Evolutionary conservation across 345 rosid species (phyloP).

Genomic region (Bruguiera gymnorhiza): DNA sequence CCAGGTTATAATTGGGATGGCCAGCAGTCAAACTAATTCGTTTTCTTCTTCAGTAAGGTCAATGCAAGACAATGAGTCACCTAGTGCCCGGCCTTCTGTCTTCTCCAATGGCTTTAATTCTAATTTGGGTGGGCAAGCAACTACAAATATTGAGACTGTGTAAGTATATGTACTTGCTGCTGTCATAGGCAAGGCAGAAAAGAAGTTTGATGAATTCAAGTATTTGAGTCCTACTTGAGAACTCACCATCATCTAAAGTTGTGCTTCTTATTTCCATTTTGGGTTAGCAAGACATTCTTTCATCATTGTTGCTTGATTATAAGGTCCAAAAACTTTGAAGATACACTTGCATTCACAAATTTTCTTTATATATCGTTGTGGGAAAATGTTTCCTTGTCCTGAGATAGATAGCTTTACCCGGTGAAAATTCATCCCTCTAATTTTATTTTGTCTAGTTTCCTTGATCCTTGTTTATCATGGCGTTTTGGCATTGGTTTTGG

Average conservation of each 20-base stretch:
- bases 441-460: background rate
- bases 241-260: background rate
- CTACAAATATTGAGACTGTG: slow-evolving; percentile 21
- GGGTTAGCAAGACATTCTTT: background rate
- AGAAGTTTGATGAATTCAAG: background rate
- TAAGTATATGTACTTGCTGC: slow-evolving; percentile 24
- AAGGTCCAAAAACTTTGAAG: background rate
- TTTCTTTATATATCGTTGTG: no score
- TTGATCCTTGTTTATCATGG: background rate
- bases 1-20: slow-evolving; percentile 2
- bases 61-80: slow-evolving; percentile 16
- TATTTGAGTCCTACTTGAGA: background rate
- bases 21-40: slow-evolving; percentile 18
- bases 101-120: slow-evolving; percentile 13
- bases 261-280: background rate
- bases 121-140: slow-evolving; percentile 20
- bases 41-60: slow-evolving; percentile 24
- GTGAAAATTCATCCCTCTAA: background rate
- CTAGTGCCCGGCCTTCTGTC: slow-evolving; percentile 17
- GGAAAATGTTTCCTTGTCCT: background rate
- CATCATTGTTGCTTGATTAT: background rate
- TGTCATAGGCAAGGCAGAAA: slow-evolving; percentile 1
- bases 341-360: no score
- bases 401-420: background rate
- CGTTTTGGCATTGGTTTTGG: background rate